Percentiles rank a stretch among this genome's conserved stretches.
These are phyloP conservation scores for Xylariaceae sp. DNA, from an alignment of 2,329 filamentous ascomycete genomes.

Conservation along the genomic window DNA sequence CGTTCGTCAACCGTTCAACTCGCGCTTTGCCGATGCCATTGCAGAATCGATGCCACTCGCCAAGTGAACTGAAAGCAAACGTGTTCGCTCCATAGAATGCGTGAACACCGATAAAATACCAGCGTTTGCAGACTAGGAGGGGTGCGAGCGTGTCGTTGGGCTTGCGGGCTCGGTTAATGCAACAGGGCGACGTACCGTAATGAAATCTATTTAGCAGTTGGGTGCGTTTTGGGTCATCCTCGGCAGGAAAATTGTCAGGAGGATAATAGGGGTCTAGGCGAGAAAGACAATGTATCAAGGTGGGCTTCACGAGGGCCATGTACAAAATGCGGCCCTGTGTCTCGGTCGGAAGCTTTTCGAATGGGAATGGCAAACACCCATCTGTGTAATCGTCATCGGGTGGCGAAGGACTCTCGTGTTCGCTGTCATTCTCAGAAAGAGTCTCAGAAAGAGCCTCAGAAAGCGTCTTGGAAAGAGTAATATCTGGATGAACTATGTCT, in stretches of 20 bases:
- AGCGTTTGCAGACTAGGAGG: slow-evolving; percentile 45
- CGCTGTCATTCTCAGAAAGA: no score
- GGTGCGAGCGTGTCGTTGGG: slow-evolving; percentile 43
- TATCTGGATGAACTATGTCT: slow-evolving; percentile 34
- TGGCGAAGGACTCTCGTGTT: no score
- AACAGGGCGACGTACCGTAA: slow-evolving; percentile 36
- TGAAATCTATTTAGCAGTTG: slow-evolving; percentile 45
- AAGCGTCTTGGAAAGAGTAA: no score
- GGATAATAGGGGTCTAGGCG: slow-evolving; percentile 43
- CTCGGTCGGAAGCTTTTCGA: slow-evolving; percentile 36
- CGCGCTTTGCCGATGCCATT: slow-evolving; percentile 43
- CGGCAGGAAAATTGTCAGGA: slow-evolving; percentile 24
- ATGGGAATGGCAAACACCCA: slow-evolving; percentile 20
- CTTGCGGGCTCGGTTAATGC: slow-evolving; percentile 37
- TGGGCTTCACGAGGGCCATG: slow-evolving; percentile 39
- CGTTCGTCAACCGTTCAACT: slow-evolving; percentile 46
- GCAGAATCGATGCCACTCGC: slow-evolving; percentile 53
- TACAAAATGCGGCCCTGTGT: slow-evolving; percentile 43
- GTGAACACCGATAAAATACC: slow-evolving; percentile 45
- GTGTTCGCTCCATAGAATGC: slow-evolving; percentile 53
- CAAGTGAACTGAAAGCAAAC: slow-evolving; percentile 56
- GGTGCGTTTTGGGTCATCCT: slow-evolving; percentile 5
- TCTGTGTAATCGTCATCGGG: not conserved
- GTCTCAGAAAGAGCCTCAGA: no score
- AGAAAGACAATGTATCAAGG: slow-evolving; percentile 48